Conservation (phyloP, 805 yeast species). For the Schizosaccharomyces osmophilus region DNA sequence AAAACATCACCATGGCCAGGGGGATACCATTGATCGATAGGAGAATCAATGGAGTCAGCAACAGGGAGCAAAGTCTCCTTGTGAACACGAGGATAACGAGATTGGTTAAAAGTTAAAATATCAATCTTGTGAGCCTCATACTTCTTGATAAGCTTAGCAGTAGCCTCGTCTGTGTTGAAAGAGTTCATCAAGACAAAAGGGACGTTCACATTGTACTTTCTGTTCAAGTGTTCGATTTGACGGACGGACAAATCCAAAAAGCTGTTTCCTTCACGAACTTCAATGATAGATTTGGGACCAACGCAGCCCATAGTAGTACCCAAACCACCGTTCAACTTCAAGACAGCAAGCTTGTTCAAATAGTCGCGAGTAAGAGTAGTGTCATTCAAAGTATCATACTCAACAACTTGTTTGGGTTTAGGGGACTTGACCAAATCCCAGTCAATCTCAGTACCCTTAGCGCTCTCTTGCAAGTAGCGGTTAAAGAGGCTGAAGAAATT, state of each 20-base stretch:
- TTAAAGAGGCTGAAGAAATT: conserved; percentile 79
- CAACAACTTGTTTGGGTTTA: conserved; percentile 64
- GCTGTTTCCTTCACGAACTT: conserved; percentile 95
- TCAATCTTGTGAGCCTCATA: conserved; percentile 89
- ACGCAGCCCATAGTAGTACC: conserved; percentile 99
- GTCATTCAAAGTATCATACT: conserved; percentile 29
- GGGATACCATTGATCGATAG: conserved; percentile 82
- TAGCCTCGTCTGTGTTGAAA: conserved; percentile 89
- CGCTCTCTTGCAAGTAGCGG: conserved; percentile 74
- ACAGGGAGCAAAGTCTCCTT: conserved; percentile 92
- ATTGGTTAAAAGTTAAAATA: conserved; percentile 89
- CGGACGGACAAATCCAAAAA: conserved; percentile 87
- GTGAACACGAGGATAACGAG: conserved; percentile 87
- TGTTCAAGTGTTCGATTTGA: conserved; percentile 71
- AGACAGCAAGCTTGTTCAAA: conserved; percentile 70
- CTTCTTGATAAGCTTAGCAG: conserved; percentile 83
- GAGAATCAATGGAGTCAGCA: conserved; percentile 50
- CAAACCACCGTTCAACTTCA: conserved; percentile 90
- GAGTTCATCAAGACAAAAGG: conserved; percentile 95
- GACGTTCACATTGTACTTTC: conserved; percentile 73
- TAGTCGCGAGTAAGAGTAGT: conserved; percentile 18
- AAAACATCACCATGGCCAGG: conserved; percentile 99
- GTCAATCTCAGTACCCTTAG: conserved; percentile 56
- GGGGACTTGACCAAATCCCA: conserved; percentile 96
- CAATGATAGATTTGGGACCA: conserved; percentile 94